phyloP scores from a whole-genome alignment of 164 flowering plant genomes.

The Protea cynaroides region DNA sequence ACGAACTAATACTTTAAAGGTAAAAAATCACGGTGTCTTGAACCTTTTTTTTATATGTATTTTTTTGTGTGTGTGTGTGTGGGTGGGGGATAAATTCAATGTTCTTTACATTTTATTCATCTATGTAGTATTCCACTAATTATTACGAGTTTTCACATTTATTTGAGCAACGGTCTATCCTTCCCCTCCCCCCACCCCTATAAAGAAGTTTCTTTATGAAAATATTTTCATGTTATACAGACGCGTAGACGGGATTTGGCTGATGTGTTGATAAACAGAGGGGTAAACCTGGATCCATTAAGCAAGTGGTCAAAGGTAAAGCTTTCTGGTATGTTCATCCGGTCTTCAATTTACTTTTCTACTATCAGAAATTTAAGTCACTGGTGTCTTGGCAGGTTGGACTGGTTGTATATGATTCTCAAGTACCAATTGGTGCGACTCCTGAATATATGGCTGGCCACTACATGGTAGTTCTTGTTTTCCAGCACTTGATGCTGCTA shows the following conservation, averaged over 20 bases:
- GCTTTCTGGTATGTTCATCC: background rate
- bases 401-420: constrained; percentile 89
- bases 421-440: constrained; percentile 98
- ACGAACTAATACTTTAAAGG: constrained; percentile 89
- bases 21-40: constrained; percentile 9
- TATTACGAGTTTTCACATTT: background rate
- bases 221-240: constrained; percentile 24
- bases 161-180: background rate
- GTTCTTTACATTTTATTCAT: background rate
- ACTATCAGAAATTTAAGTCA: background rate
- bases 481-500: background rate
- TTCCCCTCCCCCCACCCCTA: too few relatives aligned
- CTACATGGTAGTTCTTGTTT: constrained; percentile 61
- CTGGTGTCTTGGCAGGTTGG: constrained; percentile 67
- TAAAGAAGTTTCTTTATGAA: background rate
- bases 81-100: too few relatives aligned
- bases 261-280: constrained; percentile 85
- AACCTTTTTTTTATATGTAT: background rate
- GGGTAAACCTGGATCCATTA: constrained; percentile 82
- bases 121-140: too few relatives aligned
- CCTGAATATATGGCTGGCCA: constrained; percentile 99
- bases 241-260: constrained; percentile 90
- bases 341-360: background rate
- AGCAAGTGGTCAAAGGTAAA: constrained; percentile 99
- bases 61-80: background rate